Percentiles rank a stretch among this genome's conserved stretches.
Evolutionary conservation across 768 basidiomycete species (phyloP).

Genomic region (Termitomyces sp.): DNA sequence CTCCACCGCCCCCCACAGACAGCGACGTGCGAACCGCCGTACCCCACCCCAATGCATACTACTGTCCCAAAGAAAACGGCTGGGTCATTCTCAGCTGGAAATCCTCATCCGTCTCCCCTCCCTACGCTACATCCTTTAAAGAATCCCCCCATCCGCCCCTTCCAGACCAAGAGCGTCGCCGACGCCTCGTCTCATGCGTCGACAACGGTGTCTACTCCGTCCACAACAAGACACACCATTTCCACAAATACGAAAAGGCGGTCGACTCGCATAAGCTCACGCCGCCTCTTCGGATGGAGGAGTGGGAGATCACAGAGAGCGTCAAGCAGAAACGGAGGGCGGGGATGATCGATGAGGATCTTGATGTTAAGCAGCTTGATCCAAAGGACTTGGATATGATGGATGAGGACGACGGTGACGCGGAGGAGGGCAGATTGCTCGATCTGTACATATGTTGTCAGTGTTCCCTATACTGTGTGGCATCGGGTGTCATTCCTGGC

Average conservation of each 20-base stretch:
- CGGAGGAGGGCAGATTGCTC: slow-evolving; percentile 49
- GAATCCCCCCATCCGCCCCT: slow-evolving; percentile 31
- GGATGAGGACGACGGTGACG: slow-evolving; percentile 28
- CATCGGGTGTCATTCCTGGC: slow-evolving; percentile 66
- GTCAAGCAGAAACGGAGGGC: slow-evolving; percentile 49
- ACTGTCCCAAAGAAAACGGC: slow-evolving; percentile 76
- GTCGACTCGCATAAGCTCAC: slow-evolving; percentile 66
- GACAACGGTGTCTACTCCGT: slow-evolving; percentile 38
- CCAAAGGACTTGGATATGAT: slow-evolving; percentile 25
- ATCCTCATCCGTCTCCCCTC: slow-evolving; percentile 54
- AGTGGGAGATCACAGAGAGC: slow-evolving; percentile 52
- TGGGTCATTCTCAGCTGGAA: slow-evolving; percentile 78
- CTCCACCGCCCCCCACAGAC: slow-evolving; percentile 43
- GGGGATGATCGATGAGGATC: slow-evolving; percentile 19
- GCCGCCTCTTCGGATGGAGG: slow-evolving; percentile 51
- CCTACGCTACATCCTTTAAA: slow-evolving; percentile 46
- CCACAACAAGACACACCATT: slow-evolving; percentile 72
- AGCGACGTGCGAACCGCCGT: slow-evolving; percentile 64
- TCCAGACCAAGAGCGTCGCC: slow-evolving; percentile 52
- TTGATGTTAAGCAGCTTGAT: slow-evolving; percentile 27
- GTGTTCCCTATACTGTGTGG: slow-evolving; percentile 70
- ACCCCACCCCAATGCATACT: slow-evolving; percentile 81
- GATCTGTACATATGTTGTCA: slow-evolving; percentile 85
- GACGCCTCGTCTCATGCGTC: slow-evolving; percentile 43
- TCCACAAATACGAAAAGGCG: slow-evolving; percentile 68